phyloP scores from a whole-genome alignment of 2,329 filamentous ascomycete species.

The Talaromyces sp. region DNA sequence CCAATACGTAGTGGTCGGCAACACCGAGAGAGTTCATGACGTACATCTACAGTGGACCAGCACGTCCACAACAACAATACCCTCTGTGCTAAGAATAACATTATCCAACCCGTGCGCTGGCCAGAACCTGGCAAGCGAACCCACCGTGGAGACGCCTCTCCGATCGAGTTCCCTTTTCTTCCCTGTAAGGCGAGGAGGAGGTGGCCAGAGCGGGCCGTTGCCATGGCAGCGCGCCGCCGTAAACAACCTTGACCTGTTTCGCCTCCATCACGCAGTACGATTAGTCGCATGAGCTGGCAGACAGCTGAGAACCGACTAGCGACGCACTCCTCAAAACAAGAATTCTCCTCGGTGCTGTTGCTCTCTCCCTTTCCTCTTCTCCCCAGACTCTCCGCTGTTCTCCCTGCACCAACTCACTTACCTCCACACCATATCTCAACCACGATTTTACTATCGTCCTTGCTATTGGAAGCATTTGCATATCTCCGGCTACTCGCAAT shows the following conservation, averaged over 20 bases:
- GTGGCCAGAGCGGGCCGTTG: slow-evolving; percentile 1
- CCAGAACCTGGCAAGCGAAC: not conserved
- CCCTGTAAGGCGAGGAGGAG: not conserved
- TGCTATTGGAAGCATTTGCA: not conserved
- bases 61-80: not conserved
- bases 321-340: not conserved
- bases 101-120: not conserved
- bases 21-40: not conserved
- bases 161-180: not conserved
- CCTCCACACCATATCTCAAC: not conserved
- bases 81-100: not conserved
- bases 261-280: not conserved
- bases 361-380: not conserved
- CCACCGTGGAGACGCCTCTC: not conserved
- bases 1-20: not conserved
- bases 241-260: slow-evolving; percentile 9
- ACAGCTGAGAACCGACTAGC: too few relatives aligned
- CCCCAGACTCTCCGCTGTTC: not conserved
- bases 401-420: not conserved
- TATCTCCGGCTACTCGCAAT: not conserved
- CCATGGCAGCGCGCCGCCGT: slow-evolving; percentile 11
- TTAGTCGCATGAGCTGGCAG: not conserved
- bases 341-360: not conserved
- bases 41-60: not conserved
- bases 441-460: not conserved